Evolutionary conservation across 768 basidiomycete genomes (phyloP), one percentile per base, ranked within the genome.

Genomic region (Fomitopsis serialis): DNA sequence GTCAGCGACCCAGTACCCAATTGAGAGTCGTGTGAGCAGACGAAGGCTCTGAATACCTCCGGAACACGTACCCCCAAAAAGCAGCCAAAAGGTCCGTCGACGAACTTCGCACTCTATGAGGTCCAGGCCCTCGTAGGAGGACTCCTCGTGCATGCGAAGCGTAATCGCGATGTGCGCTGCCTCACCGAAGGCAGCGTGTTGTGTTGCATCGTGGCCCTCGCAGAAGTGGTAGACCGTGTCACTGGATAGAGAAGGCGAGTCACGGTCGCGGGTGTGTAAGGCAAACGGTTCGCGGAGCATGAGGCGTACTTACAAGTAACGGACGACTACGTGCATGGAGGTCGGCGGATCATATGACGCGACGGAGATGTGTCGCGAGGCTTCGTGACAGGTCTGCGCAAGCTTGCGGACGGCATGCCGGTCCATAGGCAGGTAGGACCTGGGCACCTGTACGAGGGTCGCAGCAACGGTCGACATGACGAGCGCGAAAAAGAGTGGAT

Each of bases 401-500:
- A 96, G 75, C 67, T 85, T 89, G 46, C 89, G 80, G n/a, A 94
- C 91, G 36, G 89, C 83, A 11, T 83, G 75, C 29, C 90, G 79
- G 58, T 91, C 87, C 85, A 92, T 87, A 19, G 91, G 90, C 50
- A 96, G 76, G 70, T 92, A 95, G 1, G 87, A 89, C 51, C 89
- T 77, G 13, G 93, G 93, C 5, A 94, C 82, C 69, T 95, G 93
- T 3, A 92, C 88, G 11, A 95, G 75, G 0, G 93, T 95, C 15
- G 85, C 86, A 3, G 92, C 89, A 17, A 94, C 81, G 10, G 90
- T 90, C 13, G 86, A 88, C 85, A 94, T 89, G 58, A 97, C 89
- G 25, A 96, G 72, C 4, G 92, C 86, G 62, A 91, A 94, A 74
- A 94, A 96, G 36, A 95, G 80, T 24, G 92, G 91, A 61, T 95